Evolutionary conservation across 108 stramenopile species (phyloP).

Genomic region (Chaetoceros tenuissimus): DNA sequence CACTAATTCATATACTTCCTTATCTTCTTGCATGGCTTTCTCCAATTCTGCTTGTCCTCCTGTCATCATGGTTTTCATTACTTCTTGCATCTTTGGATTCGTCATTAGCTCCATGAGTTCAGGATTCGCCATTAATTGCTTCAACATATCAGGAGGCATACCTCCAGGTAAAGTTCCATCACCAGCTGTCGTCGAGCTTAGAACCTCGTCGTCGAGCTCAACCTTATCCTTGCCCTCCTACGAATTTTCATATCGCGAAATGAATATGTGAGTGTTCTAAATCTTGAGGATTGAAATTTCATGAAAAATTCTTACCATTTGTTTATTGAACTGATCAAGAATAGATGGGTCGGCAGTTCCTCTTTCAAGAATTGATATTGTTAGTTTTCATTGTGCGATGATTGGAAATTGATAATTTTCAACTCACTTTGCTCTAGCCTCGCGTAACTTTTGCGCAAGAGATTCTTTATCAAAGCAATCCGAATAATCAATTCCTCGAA

Average conservation of each 20-base stretch:
- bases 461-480: constrained; percentile 73
- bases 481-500: constrained; percentile 28
- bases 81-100: constrained; percentile 49
- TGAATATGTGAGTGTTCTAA: neutral
- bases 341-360: constrained; percentile 48
- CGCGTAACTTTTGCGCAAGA: constrained; percentile 18
- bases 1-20: constrained; percentile 37
- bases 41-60: constrained; percentile 44
- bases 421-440: constrained; percentile 21
- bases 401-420: neutral
- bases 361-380: too few relatives aligned
- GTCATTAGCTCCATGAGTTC: constrained; percentile 50
- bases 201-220: constrained; percentile 31
- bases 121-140: constrained; percentile 33
- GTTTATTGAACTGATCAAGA: constrained; percentile 42
- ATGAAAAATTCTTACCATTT: constrained; percentile 8
- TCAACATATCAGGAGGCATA: constrained; percentile 40
- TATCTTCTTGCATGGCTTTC: constrained; percentile 32
- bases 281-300: neutral
- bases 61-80: constrained; percentile 50
- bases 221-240: constrained; percentile 27
- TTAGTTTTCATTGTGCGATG: too few relatives aligned
- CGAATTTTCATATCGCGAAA: neutral
- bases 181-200: constrained; percentile 23
- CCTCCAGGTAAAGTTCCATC: constrained; percentile 60